Base-by-base conservation (phyloP, 2,329 filamentous ascomycete genomes). In the Aspergillus candidus region DNA sequence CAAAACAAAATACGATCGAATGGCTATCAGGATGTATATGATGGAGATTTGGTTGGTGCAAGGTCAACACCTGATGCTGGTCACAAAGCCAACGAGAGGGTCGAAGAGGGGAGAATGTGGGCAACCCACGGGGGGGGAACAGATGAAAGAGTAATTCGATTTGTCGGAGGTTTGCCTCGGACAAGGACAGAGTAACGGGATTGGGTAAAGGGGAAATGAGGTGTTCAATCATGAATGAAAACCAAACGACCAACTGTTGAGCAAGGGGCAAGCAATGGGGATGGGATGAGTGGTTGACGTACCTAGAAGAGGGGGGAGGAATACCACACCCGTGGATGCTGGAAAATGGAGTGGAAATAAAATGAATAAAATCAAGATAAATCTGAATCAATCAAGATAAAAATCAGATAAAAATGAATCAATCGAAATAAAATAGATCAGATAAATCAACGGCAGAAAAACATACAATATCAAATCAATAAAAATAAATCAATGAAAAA, bases 221-320 rank as follows among this genome's bases (percentile, higher is more conserved):
- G 50, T 48, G 40, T 50, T 43, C 48, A 48, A 48, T 45, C 38
- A 43, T 49, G 43, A 35, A 48, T 41, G 32, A 38, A 36, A 35
- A 36, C 43, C 37, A 40, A 48, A 38, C 27, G 35, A 46, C 32
- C 40, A 43, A 30, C 15, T 2, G 42, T 38, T 38, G 39, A 48
- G 45, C 46, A 54, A 50, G 46, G 51, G 43, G 44, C 22, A 27
- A 10, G 22, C 7, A 27, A 2, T 27, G 22, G 22, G 22, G 22
- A 27, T 27, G 22, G 36, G 38, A 14, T 37, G 32, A 40, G 35
- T 43, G 33, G 44, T 41, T 31, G 31, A 53, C 54, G 43, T 54
- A 57, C 55, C 55, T 54, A 42, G 43, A 48, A 56, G 43, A 51
- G 38, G 54, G 54, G 54, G 56, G 56, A 57, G 51, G 55, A 27